Base-by-base conservation (phyloP, 805 yeast genomes). In the Candida piceae region DNA sequence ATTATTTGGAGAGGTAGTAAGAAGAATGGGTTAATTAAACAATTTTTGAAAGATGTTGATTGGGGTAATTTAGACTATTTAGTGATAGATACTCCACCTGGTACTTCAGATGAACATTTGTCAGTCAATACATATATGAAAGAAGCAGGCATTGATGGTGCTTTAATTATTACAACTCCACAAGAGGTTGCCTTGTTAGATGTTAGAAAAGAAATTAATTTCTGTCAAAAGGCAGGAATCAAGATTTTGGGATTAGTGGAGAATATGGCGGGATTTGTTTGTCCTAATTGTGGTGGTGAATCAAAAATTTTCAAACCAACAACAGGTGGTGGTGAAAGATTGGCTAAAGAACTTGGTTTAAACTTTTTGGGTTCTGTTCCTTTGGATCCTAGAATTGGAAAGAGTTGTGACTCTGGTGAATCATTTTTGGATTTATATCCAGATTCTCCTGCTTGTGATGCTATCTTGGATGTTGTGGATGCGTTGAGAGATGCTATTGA, bases 1-100 rank as follows among this genome's bases (percentile, higher is more conserved):
- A 78, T 93, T 35, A 90, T 93, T 29, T 93, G 98, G 98, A 72
- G 97, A 53, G 97, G 97, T 5, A 80, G 87, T n/a, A 93, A 93
- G 66, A 93, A 93, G 63, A 88, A 85, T 50, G 88, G 94, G 1
- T 68, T 93, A 32, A 93, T 93, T 35, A 93, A 93, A 54, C 96
- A 88, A 63, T 93, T 93, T 52, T 67, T 93, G 36, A 87, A 84
- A 54, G 97, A 90, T 50, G 97, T 93, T 2, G 88, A 86, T 51
- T 93, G 99, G 99, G 96, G 95, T 4, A 71, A 72, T 17, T 62
- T 84, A 38, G 97, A 93, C 58, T 93, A 84, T 53, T 67, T 93
- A 47, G 73, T 93, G 12, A 83, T 93, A 13, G 99, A 93, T 53
- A 93, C 99, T 0, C 99, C 98, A 0, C 99, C 99, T 0, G 98